A percentile compares a stretch with the other conserved stretches of the same genome.
These are phyloP conservation scores for Polygonum maritimum DNA, from an alignment of 148 eudicot genomes.

Conservation along the genomic window DNA sequence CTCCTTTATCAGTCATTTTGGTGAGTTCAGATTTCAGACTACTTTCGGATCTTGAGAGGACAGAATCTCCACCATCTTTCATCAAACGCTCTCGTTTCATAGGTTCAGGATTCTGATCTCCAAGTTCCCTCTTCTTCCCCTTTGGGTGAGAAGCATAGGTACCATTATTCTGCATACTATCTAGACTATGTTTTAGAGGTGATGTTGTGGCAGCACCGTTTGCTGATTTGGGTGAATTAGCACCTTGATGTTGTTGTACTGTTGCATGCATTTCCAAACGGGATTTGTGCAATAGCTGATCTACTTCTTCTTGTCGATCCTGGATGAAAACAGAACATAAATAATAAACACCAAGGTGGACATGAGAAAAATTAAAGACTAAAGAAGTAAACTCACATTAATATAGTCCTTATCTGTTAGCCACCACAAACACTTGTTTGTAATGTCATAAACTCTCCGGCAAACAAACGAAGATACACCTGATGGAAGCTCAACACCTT, in stretches of 20 bases:
- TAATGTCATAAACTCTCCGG: conserved; percentile 76
- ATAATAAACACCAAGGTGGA: background rate
- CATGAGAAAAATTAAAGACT: background rate
- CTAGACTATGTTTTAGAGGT: conserved; percentile 56
- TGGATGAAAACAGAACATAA: conserved; percentile 16
- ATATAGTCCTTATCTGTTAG: conserved; percentile 69
- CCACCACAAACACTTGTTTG: conserved; percentile 83
- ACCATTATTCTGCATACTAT: conserved; percentile 48
- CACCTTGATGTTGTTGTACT: conserved; percentile 49
- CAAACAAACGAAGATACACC: conserved; percentile 85
- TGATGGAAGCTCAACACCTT: conserved; percentile 79
- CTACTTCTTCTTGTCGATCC: conserved; percentile 92
- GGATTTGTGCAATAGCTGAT: conserved; percentile 58
- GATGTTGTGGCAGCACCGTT: conserved; percentile 45
- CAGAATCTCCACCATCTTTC: conserved; percentile 50
- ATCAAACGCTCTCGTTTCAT: conserved; percentile 57
- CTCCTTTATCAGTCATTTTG: conserved; percentile 63
- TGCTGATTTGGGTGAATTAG: conserved; percentile 64
- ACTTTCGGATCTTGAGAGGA: conserved; percentile 34
- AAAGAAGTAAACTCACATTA: conserved; percentile 35
- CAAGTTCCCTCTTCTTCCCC: conserved; percentile 78
- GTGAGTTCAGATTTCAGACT: conserved; percentile 56
- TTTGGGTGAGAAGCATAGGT: conserved; percentile 50
- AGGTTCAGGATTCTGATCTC: conserved; percentile 47
- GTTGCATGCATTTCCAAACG: conserved; percentile 64